Evolutionary conservation across 169 alveolate species (phyloP).

Genomic region (Cryptosporidium sp.): DNA sequence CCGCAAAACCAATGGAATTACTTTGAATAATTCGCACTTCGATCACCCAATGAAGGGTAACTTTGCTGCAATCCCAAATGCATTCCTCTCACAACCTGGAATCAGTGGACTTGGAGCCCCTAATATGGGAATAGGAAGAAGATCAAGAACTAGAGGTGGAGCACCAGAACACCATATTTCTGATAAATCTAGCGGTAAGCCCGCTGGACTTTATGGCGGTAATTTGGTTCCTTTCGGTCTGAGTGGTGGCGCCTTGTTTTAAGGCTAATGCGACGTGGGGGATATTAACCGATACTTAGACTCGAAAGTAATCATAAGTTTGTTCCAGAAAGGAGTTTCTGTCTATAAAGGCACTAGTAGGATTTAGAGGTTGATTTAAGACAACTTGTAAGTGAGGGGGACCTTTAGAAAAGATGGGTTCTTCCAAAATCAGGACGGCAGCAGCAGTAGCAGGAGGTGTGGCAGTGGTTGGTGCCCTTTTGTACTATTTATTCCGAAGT

Average conservation of each 20-base stretch:
- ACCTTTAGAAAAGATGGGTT: slow-evolving; percentile 22
- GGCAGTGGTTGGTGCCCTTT: slow-evolving; percentile 81
- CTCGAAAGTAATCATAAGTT: slow-evolving; percentile 23
- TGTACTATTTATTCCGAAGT: slow-evolving; percentile 79
- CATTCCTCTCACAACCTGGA: slow-evolving; percentile 28
- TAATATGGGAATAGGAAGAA: slow-evolving; percentile 22
- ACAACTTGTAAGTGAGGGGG: slow-evolving; percentile 6
- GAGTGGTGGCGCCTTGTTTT: slow-evolving; percentile 38
- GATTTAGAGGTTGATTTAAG: slow-evolving; percentile 13
- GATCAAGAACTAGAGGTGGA: slow-evolving; percentile 48
- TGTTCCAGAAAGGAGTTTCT: slow-evolving; percentile 5
- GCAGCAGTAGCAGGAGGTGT: slow-evolving; percentile 79
- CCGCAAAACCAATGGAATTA: slow-evolving; percentile 31
- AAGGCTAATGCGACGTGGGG: slow-evolving; percentile 14
- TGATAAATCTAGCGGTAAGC: slow-evolving; percentile 15
- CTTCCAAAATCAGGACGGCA: slow-evolving; percentile 50
- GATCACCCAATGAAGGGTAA: slow-evolving; percentile 4
- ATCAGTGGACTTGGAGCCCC: slow-evolving; percentile 11
- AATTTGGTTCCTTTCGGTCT: slow-evolving; percentile 52
- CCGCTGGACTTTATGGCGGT: slow-evolving; percentile 39
- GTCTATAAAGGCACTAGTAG: not conserved
- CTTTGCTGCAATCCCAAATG: slow-evolving; percentile 1
- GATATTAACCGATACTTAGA: slow-evolving; percentile 28
- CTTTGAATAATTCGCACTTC: slow-evolving; percentile 15
- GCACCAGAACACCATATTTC: slow-evolving; percentile 17